These are phyloP conservation scores for Coemansia erecta DNA, from an alignment of 192 early-diverging fungal species.

Conservation along the genomic window DNA sequence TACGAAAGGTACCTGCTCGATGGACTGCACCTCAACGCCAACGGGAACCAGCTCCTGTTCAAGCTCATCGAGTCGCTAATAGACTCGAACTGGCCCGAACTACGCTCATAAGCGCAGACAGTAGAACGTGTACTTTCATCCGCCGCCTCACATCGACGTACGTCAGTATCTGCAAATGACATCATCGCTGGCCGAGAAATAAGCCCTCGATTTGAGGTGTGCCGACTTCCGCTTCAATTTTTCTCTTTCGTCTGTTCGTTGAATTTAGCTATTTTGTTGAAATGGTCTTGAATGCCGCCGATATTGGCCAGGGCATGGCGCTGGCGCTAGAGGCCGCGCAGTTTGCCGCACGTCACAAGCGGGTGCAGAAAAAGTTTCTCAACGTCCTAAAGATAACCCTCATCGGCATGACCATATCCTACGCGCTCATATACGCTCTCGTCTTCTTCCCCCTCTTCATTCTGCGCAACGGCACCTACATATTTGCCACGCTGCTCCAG, in stretches of 20 bases:
- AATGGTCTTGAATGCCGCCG: constrained; percentile 27
- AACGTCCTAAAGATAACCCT: constrained; percentile 28
- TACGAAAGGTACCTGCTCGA: constrained; percentile 54
- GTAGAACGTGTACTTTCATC: background rate
- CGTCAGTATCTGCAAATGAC: too few relatives aligned
- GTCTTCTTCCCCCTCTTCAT: constrained; percentile 39
- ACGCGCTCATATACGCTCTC: constrained; percentile 18
- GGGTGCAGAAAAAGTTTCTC: constrained; percentile 31
- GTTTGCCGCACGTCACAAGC: constrained; percentile 36
- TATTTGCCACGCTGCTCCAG: constrained; percentile 19
- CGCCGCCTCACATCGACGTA: too few relatives aligned
- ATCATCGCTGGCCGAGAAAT: too few relatives aligned
- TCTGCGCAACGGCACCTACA: constrained; percentile 22
- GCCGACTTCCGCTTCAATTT: background rate
- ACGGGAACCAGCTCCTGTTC: constrained; percentile 53
- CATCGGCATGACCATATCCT: constrained; percentile 26
- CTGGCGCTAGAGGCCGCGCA: constrained; percentile 36
- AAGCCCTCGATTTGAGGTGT: background rate
- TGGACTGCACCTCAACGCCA: constrained; percentile 58
- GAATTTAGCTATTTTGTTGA: background rate
- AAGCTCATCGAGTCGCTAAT: constrained; percentile 14
- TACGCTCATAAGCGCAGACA: constrained; percentile 2
- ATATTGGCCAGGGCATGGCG: constrained; percentile 26
- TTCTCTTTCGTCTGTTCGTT: background rate
- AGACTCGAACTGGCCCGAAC: constrained; percentile 10